These are phyloP conservation scores for Psilocybe cubensis DNA, from an alignment of 768 basidiomycete genomes.

Conservation along the genomic window DNA sequence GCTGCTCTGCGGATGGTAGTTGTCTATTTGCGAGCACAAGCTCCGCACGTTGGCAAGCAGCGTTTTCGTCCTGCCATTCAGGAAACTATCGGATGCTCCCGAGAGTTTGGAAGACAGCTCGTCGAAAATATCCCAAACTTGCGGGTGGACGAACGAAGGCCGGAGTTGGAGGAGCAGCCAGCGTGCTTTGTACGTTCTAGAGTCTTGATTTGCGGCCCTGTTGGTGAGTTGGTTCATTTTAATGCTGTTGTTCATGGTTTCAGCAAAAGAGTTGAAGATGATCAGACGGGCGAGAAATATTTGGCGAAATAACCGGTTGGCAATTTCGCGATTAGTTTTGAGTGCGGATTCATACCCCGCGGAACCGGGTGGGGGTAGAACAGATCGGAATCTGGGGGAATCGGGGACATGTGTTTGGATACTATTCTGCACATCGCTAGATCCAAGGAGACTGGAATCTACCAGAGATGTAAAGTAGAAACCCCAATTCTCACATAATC, in stretches of 20 bases:
- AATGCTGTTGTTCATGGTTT: slow-evolving; percentile 29
- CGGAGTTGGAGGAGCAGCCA: slow-evolving; percentile 49
- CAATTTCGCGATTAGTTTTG: slow-evolving; percentile 40
- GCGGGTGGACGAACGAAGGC: slow-evolving; percentile 37
- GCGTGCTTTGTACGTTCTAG: slow-evolving; percentile 30
- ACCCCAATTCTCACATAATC: slow-evolving; percentile 48
- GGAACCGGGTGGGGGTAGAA: slow-evolving; percentile 35
- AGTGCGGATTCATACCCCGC: slow-evolving; percentile 34
- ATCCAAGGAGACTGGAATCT: slow-evolving; percentile 47
- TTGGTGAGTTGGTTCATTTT: neutral
- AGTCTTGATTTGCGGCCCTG: slow-evolving; percentile 10
- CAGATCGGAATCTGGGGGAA: slow-evolving; percentile 31
- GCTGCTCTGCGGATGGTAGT: neutral
- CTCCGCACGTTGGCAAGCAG: slow-evolving; percentile 35
- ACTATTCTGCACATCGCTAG: slow-evolving; percentile 44
- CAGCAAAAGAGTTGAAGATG: slow-evolving; percentile 42
- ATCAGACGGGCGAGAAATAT: slow-evolving; percentile 45
- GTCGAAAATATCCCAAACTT: slow-evolving; percentile 46
- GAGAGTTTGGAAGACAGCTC: slow-evolving; percentile 38
- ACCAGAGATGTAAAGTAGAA: slow-evolving; percentile 50
- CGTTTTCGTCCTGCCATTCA: slow-evolving; percentile 35
- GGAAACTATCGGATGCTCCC: slow-evolving; percentile 34
- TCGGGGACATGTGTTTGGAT: slow-evolving; percentile 41
- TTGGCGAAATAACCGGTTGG: slow-evolving; percentile 37
- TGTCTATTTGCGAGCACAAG: slow-evolving; percentile 21